Evolutionary conservation across 2,329 filamentous ascomycete species (phyloP).

Genomic region (Talaromyces sp.): DNA sequence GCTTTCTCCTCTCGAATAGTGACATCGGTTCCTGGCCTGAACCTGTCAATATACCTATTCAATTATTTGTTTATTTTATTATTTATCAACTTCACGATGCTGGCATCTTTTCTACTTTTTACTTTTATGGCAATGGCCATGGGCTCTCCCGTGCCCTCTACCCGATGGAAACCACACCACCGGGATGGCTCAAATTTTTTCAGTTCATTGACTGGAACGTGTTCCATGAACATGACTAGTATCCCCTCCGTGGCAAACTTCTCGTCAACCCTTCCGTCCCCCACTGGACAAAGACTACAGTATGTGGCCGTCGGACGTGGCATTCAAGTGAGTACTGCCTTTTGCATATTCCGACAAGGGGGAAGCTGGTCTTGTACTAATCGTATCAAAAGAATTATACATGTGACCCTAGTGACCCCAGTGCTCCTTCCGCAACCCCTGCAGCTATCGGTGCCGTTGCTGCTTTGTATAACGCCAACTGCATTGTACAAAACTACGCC

Average conservation of each 20-base stretch:
- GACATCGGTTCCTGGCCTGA: background rate
- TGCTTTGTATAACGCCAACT: constrained; percentile 2
- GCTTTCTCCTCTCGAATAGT: background rate
- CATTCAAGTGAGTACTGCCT: background rate
- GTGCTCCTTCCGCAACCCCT: background rate
- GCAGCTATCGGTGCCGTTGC: background rate
- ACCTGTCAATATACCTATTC: background rate
- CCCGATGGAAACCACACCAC: background rate
- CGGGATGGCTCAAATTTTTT: background rate
- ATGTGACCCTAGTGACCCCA: background rate
- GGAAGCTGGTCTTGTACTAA: background rate
- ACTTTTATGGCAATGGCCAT: background rate
- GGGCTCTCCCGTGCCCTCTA: background rate
- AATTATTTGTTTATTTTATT: background rate
- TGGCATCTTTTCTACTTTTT: background rate
- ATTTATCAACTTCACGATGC: background rate
- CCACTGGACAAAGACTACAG: background rate
- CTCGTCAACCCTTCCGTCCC: background rate
- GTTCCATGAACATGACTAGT: background rate
- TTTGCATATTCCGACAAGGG: background rate
- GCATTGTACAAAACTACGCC: background rate
- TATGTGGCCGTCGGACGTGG: constrained; percentile 3
- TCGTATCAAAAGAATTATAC: constrained; percentile 4
- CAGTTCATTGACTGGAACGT: background rate
- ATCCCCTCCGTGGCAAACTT: background rate